Percentiles rank a stretch among this genome's conserved stretches.
These are phyloP conservation scores for Immersiporthe knoxdaviesiana DNA, from an alignment of 2,329 filamentous ascomycete genomes.

Conservation along the genomic window DNA sequence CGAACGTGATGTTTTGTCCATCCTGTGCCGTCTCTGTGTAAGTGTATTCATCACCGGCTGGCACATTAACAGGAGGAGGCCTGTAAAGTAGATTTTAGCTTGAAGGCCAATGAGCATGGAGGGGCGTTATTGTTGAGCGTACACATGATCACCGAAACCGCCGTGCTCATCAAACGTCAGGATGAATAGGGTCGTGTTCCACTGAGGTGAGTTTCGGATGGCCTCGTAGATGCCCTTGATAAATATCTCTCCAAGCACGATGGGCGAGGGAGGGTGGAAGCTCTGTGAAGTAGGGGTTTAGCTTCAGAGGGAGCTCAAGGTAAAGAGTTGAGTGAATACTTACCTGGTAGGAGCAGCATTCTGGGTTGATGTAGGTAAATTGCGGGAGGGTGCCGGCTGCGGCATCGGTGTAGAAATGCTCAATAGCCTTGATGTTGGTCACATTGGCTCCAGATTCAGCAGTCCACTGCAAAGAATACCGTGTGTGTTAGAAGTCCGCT, in stretches of 20 bases:
- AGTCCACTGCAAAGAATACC: constrained; percentile 36
- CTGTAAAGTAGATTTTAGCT: background rate
- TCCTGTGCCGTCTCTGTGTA: constrained; percentile 42
- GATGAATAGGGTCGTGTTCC: constrained; percentile 51
- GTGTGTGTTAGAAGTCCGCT: constrained; percentile 16
- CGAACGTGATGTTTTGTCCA: constrained; percentile 42
- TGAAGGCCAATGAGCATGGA: background rate
- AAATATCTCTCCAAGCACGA: constrained; percentile 48
- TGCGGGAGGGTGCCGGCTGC: constrained; percentile 46
- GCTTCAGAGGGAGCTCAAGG: no score
- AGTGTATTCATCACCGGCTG: constrained; percentile 42
- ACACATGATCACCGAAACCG: constrained; percentile 51
- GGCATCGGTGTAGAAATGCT: constrained; percentile 50
- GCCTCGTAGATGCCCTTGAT: constrained; percentile 52
- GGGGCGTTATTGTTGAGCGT: background rate
- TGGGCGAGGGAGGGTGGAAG: constrained; percentile 49
- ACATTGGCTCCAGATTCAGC: constrained; percentile 6
- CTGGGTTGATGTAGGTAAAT: constrained; percentile 54
- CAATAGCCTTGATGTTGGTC: constrained; percentile 35
- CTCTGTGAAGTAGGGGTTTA: background rate
- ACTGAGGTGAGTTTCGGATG: constrained; percentile 47
- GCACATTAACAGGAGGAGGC: constrained; percentile 44
- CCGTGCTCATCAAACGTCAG: constrained; percentile 52
- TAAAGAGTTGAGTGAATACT: background rate
- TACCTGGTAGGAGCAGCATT: constrained; percentile 52